Conservation (phyloP, 805 yeast species). For the Vanderwaltozyma tropicalis region DNA sequence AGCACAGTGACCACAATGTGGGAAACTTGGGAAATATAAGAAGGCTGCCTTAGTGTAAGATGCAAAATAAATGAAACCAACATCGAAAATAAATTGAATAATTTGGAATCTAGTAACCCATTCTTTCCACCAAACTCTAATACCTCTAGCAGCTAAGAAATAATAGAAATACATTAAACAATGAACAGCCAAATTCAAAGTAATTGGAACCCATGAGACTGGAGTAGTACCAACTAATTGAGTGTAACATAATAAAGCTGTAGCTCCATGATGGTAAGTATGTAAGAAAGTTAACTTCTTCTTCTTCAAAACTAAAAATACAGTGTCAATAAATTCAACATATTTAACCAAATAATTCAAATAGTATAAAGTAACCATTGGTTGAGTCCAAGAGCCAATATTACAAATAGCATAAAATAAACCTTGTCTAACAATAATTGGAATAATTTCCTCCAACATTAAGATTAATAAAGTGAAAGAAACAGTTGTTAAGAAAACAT, state of each 20-base stretch:
- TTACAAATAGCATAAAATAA: constrained; percentile 75
- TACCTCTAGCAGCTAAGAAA: constrained; percentile 84
- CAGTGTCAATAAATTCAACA: constrained; percentile 81
- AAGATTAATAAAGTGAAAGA: constrained; percentile 60
- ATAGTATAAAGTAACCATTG: constrained; percentile 76
- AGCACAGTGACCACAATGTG: constrained; percentile 61
- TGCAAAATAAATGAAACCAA: constrained; percentile 85
- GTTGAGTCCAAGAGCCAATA: constrained; percentile 69
- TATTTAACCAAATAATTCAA: constrained; percentile 85
- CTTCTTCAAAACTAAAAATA: constrained; percentile 82
- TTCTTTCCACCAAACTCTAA: constrained; percentile 98
- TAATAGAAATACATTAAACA: constrained; percentile 98
- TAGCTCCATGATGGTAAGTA: constrained; percentile 97
- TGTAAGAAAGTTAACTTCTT: constrained; percentile 88
- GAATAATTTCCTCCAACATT: constrained; percentile 75
- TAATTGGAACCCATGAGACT: constrained; percentile 90
- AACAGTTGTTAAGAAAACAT: constrained; percentile 57
- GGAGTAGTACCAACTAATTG: constrained; percentile 85
- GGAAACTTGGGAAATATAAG: constrained; percentile 30
- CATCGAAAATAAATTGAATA: constrained; percentile 82
- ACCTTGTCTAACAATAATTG: constrained; percentile 66
- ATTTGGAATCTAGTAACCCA: constrained; percentile 97
- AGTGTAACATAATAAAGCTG: constrained; percentile 87
- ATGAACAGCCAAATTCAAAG: constrained; percentile 82
- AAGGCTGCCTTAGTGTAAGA: constrained; percentile 55